Evolutionary conservation across 1,284 basidiomycete species (phyloP).

Genomic region (Sanguinoderma infundibulare): DNA sequence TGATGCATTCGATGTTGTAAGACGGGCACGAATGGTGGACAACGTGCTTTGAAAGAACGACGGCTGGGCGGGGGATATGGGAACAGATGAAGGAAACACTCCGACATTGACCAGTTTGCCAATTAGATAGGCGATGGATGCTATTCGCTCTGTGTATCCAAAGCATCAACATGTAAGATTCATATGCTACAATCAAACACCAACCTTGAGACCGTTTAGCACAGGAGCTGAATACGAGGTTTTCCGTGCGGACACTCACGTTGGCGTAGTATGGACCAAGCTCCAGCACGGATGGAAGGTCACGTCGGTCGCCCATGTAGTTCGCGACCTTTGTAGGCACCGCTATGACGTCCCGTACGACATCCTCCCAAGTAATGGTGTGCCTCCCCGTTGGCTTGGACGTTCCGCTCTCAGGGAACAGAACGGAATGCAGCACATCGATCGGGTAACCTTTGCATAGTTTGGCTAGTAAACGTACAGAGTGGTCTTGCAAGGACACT

Average conservation of each 20-base stretch:
- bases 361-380: conserved; percentile 67
- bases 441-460: conserved; percentile 68
- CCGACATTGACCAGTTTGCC: conserved; percentile 70
- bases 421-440: conserved; percentile 61
- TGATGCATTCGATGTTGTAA: conserved; percentile 26
- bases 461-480: conserved; percentile 54
- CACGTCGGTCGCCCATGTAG: conserved; percentile 43
- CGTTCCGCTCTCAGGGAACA: conserved; percentile 41
- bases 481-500: conserved; percentile 49
- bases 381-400: conserved; percentile 31
- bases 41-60: conserved; percentile 66
- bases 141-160: conserved; percentile 29
- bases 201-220: conserved; percentile 35
- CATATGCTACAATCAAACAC: neutral
- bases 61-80: conserved; percentile 55
- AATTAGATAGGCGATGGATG: conserved; percentile 56
- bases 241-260: conserved; percentile 59
- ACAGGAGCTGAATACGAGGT: conserved; percentile 43
- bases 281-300: conserved; percentile 52
- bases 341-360: conserved; percentile 59
- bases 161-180: neutral
- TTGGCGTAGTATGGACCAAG: conserved; percentile 56
- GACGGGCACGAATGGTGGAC: conserved; percentile 50
- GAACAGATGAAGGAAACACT: conserved; percentile 55
- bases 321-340: conserved; percentile 76